These are phyloP conservation scores for Pulveroboletus frians DNA, from an alignment of 768 basidiomycete species.

Conservation along the genomic window DNA sequence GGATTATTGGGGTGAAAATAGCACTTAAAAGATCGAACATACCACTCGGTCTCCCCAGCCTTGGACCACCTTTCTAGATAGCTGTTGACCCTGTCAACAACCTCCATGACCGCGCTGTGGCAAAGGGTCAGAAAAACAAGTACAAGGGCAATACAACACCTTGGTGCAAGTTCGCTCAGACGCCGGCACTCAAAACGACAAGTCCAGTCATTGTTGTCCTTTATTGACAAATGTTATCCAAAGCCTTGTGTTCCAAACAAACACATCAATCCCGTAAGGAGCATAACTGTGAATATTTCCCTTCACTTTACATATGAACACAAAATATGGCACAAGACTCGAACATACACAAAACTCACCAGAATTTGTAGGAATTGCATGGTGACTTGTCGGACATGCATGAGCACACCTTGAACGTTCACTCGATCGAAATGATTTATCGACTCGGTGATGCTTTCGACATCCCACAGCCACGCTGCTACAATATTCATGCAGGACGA, in stretches of 20 bases:
- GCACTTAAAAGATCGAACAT: slow-evolving; percentile 21
- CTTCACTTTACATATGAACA: no score
- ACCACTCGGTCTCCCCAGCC: slow-evolving; percentile 64
- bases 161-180: slow-evolving; percentile 12
- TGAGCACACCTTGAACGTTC: background rate
- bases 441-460: background rate
- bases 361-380: no score
- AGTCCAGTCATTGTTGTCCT: slow-evolving; percentile 23
- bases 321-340: no score
- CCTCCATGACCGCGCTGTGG: slow-evolving; percentile 45
- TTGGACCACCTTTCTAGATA: slow-evolving; percentile 52
- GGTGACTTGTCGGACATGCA: no score
- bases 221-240: slow-evolving; percentile 27
- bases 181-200: slow-evolving; percentile 17
- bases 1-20: slow-evolving; percentile 15
- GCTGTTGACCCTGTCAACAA: slow-evolving; percentile 47
- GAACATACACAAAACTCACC: no score
- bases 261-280: no score
- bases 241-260: slow-evolving; percentile 19
- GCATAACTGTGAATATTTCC: no score
- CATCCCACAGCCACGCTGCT: background rate
- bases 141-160: slow-evolving; percentile 13
- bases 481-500: background rate
- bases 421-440: background rate
- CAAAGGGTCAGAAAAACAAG: slow-evolving; percentile 8